Percentiles rank a stretch among this genome's conserved stretches.
phyloP scores from a whole-genome alignment of 2,329 filamentous ascomycete genomes.

The Aphanocladium album region DNA sequence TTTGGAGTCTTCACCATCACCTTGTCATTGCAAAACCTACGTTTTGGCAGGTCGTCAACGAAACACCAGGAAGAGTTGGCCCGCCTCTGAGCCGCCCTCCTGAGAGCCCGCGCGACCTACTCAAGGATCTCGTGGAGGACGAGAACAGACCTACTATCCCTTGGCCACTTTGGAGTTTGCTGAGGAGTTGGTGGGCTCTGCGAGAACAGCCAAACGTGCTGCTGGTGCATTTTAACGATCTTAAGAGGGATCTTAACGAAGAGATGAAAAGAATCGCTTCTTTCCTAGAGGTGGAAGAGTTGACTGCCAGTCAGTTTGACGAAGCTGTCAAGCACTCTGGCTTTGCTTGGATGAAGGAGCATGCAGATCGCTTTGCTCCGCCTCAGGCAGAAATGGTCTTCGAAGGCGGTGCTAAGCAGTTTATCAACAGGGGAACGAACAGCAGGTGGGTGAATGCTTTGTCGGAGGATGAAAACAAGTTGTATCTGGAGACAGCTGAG shows the following conservation, averaged over 20 bases:
- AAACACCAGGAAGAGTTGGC: not conserved
- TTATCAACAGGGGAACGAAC: conserved; percentile 16
- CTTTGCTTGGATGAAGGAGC: conserved; percentile 14
- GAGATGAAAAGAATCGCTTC: conserved; percentile 12
- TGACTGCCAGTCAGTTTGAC: conserved; percentile 8
- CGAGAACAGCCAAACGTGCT: conserved; percentile 13
- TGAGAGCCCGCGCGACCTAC: conserved; percentile 3
- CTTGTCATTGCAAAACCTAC: not conserved
- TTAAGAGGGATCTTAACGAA: conserved; percentile 11
- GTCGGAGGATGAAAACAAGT: not conserved
- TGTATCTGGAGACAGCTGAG: not conserved
- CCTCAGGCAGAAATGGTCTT: not conserved
- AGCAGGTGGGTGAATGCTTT: conserved; percentile 9
- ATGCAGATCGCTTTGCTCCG: conserved; percentile 5
- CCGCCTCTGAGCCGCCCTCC: conserved; percentile 1
- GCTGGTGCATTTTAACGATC: conserved; percentile 12
- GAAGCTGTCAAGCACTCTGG: conserved; percentile 11
- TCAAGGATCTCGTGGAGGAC: conserved; percentile 2
- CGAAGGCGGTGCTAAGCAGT: conserved; percentile 6
- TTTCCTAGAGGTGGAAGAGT: conserved; percentile 3
- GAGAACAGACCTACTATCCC: not conserved
- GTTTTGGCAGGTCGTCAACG: conserved; percentile 7
- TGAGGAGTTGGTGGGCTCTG: conserved; percentile 11
- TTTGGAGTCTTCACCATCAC: conserved; percentile 13
- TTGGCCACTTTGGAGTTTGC: conserved; percentile 13